Evolutionary conservation across 805 yeast genomes (phyloP).

Genomic region (Candida takata): DNA sequence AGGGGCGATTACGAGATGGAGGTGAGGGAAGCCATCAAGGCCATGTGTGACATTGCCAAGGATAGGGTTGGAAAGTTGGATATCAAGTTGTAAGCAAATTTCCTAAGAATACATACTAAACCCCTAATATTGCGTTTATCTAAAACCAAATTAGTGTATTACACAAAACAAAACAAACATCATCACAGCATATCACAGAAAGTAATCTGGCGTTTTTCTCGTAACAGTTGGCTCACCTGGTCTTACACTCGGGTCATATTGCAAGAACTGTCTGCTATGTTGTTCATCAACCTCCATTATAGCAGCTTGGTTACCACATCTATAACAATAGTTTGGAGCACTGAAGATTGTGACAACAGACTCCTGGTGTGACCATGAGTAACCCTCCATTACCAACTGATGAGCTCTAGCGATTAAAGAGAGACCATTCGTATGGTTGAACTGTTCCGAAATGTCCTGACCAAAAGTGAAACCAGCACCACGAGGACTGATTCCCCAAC

Average conservation of each 20-base stretch:
- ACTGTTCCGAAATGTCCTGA: conserved; percentile 88
- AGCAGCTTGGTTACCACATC: conserved; percentile 98
- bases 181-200: conserved; percentile 42
- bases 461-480: conserved; percentile 99
- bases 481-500: conserved; percentile 97
- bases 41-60: conserved; percentile 87
- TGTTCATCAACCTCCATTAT: conserved; percentile 97
- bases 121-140: neutral
- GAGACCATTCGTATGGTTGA: conserved; percentile 84
- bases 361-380: conserved; percentile 91
- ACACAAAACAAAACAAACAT: neutral
- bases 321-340: conserved; percentile 94
- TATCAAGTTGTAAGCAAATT: conserved; percentile 21
- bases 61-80: conserved; percentile 62
- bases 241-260: conserved; percentile 93
- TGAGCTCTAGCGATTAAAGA: conserved; percentile 89
- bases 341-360: conserved; percentile 88
- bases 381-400: conserved; percentile 97
- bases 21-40: conserved; percentile 61
- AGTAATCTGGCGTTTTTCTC: conserved; percentile 95
- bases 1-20: conserved; percentile 51
- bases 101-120: no score
- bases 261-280: conserved; percentile 84
- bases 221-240: conserved; percentile 98
- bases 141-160: neutral